Percentiles rank a stretch among this genome's conserved stretches.
Evolutionary conservation across 106 monocot genomes (phyloP).

Genomic region (Acorus calamus): DNA sequence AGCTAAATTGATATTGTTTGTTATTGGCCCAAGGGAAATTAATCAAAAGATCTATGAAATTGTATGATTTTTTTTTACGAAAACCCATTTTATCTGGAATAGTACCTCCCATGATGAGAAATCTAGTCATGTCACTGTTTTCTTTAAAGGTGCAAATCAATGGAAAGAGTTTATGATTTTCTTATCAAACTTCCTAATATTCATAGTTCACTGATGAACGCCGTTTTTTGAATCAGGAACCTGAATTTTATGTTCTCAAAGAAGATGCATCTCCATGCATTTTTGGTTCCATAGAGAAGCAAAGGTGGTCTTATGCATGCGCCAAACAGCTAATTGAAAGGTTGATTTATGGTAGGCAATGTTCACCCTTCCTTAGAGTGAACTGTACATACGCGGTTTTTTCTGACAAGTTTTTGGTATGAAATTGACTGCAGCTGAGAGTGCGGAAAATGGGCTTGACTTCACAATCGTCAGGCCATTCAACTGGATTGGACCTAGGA

Average conservation of each 20-base stretch:
- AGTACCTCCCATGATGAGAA: too few species aligned
- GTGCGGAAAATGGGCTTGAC: slow-evolving; percentile 58
- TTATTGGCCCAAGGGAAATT: too few species aligned
- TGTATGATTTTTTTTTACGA: too few species aligned
- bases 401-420: background rate
- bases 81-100: too few species aligned
- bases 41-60: too few species aligned
- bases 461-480: slow-evolving; percentile 69
- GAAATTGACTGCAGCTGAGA: slow-evolving; percentile 34
- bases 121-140: too few species aligned
- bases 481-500: slow-evolving; percentile 75
- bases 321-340: slow-evolving; percentile 71
- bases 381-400: too few species aligned
- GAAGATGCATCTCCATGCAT: slow-evolving; percentile 65
- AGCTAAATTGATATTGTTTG: too few species aligned
- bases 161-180: too few species aligned
- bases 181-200: too few species aligned
- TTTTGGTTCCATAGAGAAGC: slow-evolving; percentile 70
- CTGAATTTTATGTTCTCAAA: slow-evolving; percentile 62
- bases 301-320: slow-evolving; percentile 74
- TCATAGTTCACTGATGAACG: too few species aligned
- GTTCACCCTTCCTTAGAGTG: background rate
- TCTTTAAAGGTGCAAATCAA: too few species aligned
- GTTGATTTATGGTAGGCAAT: slow-evolving; percentile 42
- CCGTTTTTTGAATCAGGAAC: slow-evolving; percentile 22